These are phyloP conservation scores for Epichloe aotearoae DNA, from an alignment of 2,329 filamentous ascomycete species.

Conservation along the genomic window DNA sequence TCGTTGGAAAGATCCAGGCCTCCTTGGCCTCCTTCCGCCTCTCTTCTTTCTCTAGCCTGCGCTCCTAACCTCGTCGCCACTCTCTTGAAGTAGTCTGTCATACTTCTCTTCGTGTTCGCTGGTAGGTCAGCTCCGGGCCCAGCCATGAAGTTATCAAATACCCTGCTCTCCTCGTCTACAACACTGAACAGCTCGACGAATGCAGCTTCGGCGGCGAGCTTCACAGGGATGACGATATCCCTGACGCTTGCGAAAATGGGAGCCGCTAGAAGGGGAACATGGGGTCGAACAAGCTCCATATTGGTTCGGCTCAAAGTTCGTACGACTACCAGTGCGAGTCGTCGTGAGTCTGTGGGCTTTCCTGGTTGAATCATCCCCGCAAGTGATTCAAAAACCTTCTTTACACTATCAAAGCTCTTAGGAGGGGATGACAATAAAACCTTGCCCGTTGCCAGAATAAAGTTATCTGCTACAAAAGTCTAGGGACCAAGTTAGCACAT, in stretches of 20 bases:
- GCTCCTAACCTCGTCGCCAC: conserved; percentile 73
- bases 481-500: conserved; percentile 20
- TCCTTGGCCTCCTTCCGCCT: conserved; percentile 81
- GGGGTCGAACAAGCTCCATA: conserved; percentile 68
- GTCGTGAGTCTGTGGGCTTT: conserved; percentile 66
- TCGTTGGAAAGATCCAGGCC: conserved; percentile 79
- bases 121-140: conserved; percentile 53
- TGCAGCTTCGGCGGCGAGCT: conserved; percentile 85
- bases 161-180: conserved; percentile 68
- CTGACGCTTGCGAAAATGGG: conserved; percentile 83
- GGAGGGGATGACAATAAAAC: conserved; percentile 60
- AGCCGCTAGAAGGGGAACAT: conserved; percentile 65
- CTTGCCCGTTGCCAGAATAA: conserved; percentile 80
- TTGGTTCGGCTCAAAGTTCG: conserved; percentile 73
- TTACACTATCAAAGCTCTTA: conserved; percentile 63
- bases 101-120: conserved; percentile 67
- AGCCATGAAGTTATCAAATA: conserved; percentile 85
- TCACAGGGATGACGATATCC: conserved; percentile 86
- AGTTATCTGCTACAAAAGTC: conserved; percentile 79
- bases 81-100: conserved; percentile 95
- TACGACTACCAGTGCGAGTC: conserved; percentile 73
- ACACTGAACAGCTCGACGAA: conserved; percentile 87
- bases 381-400: conserved; percentile 63
- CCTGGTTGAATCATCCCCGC: conserved; percentile 65
- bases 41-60: conserved; percentile 77